These are phyloP conservation scores for Heracleum sosnowskyi DNA, from an alignment of 129 eudicot genomes.

Conservation along the genomic window DNA sequence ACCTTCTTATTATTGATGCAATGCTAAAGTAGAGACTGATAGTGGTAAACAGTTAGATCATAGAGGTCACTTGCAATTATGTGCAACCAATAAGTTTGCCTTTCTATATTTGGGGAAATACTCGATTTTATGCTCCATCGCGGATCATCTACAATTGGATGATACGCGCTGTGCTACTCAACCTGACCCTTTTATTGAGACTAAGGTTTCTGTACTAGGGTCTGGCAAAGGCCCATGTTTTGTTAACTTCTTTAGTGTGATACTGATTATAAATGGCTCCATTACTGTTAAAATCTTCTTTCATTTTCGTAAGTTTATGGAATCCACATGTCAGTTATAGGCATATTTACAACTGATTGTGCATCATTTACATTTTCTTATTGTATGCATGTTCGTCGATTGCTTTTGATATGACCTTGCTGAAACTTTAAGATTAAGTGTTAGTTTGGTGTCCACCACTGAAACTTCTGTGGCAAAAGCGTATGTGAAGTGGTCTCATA, in stretches of 20 bases:
- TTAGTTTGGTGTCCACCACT: not conserved
- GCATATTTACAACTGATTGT: constrained; percentile 3
- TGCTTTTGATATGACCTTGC: constrained; percentile 8
- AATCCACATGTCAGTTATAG: constrained; percentile 6
- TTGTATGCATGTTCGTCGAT: not conserved
- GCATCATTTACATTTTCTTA: not conserved
- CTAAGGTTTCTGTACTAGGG: not conserved
- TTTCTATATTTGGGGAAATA: not conserved
- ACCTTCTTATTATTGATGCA: not conserved
- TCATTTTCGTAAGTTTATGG: not conserved
- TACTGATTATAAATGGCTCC: not conserved
- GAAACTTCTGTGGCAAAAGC: not conserved
- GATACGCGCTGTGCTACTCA: not conserved
- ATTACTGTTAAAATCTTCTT: not conserved
- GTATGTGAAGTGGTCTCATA: not conserved
- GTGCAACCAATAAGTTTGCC: not conserved
- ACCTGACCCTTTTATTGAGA: not conserved
- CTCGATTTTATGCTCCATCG: not conserved
- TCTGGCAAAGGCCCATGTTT: not conserved
- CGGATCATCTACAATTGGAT: too few relatives aligned
- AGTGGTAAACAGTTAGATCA: not conserved
- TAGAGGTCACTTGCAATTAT: not conserved
- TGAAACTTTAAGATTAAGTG: constrained; percentile 10
- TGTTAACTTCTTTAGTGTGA: not conserved
- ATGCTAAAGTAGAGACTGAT: not conserved